Percentiles rank a stretch among this genome's conserved stretches.
Evolutionary conservation across 2,329 filamentous ascomycete species (phyloP).

Genomic region (Aspergillus bombycis): DNA sequence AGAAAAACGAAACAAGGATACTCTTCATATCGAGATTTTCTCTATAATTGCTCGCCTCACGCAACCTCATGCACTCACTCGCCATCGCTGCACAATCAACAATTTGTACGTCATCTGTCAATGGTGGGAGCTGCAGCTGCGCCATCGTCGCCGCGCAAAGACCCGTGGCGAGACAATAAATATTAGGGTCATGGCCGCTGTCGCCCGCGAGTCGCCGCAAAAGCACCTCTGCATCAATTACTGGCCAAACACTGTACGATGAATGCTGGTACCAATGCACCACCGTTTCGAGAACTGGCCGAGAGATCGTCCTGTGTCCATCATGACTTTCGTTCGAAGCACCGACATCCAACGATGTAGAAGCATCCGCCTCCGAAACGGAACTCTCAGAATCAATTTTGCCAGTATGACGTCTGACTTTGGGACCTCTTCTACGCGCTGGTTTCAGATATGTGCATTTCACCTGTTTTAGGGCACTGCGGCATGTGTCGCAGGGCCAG

Average conservation of each 20-base stretch:
- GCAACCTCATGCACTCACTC: slow-evolving; percentile 26
- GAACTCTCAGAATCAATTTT: not conserved
- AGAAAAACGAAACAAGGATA: slow-evolving; percentile 33
- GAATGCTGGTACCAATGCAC: slow-evolving; percentile 27
- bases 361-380: not conserved
- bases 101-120: slow-evolving; percentile 5
- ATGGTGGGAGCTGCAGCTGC: slow-evolving; percentile 29
- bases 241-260: slow-evolving; percentile 36
- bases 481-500: slow-evolving; percentile 33
- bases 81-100: slow-evolving; percentile 27
- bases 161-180: slow-evolving; percentile 27
- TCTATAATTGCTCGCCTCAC: slow-evolving; percentile 19
- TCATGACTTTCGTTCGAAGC: not conserved
- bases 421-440: slow-evolving; percentile 32
- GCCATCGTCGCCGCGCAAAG: slow-evolving; percentile 38
- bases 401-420: slow-evolving; percentile 19
- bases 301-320: slow-evolving; percentile 14
- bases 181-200: slow-evolving; percentile 2
- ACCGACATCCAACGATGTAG: not conserved
- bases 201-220: slow-evolving; percentile 16
- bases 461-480: slow-evolving; percentile 21
- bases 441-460: slow-evolving; percentile 33
- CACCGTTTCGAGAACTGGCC: slow-evolving; percentile 17
- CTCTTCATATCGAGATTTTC: slow-evolving; percentile 25
- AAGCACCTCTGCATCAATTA: slow-evolving; percentile 26